Conservation (phyloP, 495 filamentous ascomycete species). For the Melanomma pulvis-pyrius region DNA sequence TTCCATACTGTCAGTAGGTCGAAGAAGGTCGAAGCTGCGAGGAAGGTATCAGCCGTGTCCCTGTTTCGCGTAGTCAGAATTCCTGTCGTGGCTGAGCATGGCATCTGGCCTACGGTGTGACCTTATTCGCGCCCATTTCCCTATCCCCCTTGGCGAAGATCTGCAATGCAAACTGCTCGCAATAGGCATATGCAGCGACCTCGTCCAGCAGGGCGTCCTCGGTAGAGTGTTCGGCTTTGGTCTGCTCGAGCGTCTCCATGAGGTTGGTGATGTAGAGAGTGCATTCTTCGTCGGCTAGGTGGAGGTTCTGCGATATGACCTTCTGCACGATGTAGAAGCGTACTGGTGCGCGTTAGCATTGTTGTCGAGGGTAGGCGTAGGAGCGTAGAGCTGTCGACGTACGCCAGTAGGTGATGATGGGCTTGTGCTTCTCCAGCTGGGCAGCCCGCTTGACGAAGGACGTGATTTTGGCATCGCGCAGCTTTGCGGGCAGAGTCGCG, state of each 20-base stretch:
- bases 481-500: conserved; percentile 68
- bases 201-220: conserved; percentile 83
- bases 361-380: neutral
- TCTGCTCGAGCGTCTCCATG: conserved; percentile 93
- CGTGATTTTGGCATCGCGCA: conserved; percentile 76
- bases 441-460: conserved; percentile 78
- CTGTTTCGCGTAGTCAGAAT: conserved; percentile 48
- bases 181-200: conserved; percentile 80
- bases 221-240: conserved; percentile 61
- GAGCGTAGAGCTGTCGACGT: conserved; percentile 41
- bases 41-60: conserved; percentile 91
- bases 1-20: conserved; percentile 87
- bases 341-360: conserved; percentile 55
- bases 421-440: conserved; percentile 82
- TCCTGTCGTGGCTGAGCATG: neutral
- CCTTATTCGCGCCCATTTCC: conserved; percentile 78
- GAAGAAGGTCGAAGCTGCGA: conserved; percentile 88
- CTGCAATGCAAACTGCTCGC: conserved; percentile 90
- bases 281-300: conserved; percentile 72
- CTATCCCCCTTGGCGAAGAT: conserved; percentile 83
- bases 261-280: conserved; percentile 75
- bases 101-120: conserved; percentile 65
- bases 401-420: conserved; percentile 95
- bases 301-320: conserved; percentile 78
- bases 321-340: conserved; percentile 93